Evolutionary conservation across 169 alveolate genomes (phyloP), one percentile per base, ranked within the genome.

Genomic region (Fabrea salina): DNA sequence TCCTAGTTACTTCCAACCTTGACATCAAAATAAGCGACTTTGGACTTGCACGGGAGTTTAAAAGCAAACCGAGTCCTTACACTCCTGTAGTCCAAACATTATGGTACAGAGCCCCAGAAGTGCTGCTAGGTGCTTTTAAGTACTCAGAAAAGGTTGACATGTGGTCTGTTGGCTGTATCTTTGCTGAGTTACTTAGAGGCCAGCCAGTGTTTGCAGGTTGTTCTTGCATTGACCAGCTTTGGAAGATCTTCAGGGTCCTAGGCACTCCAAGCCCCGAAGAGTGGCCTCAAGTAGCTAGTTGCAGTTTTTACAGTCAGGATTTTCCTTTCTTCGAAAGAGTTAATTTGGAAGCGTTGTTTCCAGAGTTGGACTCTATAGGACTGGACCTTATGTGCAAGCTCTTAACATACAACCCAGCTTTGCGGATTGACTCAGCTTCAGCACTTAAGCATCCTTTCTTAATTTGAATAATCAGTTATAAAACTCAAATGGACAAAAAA

Each of bases 31-130:
- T 86, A 16, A 91, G 91, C 19, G 98, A 95, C 71, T 95, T 95
- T 83, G 97, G 98, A 6, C 78, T 95, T n/a, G 98, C 98, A n/a
- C 83, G 98, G 76, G 95, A 96, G 13, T 95, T 92, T 67, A 91
- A 94, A n/a, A 85, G 93, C 6, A 97, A 96, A 3, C 44, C 87
- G 54, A 89, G 88, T 66, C 94, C 98, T 50, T 93, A 92, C 70
- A 95, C 98, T 22, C 96, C 93, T 59, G 96, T 89, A 68, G 96
- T 95, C 2, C 91, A 92, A 3, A 93, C 98, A 0, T 53, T 93
- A 41, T 93, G 96, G 95, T 95, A 95, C 75, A 83, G 98, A 68
- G 96, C 97, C 0, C 98, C 98, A 19, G 98, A 95, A 79, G 87
- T 95, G 19, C 83, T 95, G 40, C 80, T 95, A 30, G 97, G 96